Base-by-base conservation (phyloP, 768 basidiomycete species). In the Galerina marginata region DNA sequence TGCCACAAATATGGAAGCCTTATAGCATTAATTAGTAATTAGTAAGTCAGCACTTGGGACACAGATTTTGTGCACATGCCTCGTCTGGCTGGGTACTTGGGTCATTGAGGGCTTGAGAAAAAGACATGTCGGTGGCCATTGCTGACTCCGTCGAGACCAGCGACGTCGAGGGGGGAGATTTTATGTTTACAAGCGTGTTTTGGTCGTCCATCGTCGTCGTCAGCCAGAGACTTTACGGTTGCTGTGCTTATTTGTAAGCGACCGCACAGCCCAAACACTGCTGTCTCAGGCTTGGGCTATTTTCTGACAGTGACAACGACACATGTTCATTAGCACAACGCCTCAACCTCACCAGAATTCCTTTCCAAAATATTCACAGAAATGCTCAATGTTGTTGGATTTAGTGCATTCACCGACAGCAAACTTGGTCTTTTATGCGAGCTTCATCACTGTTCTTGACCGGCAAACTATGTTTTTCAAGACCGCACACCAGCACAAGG, bases 1-100 rank as follows among this genome's bases (percentile, higher is more conserved):
- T 7, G 95, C 91, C 10, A 91, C 79, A 67, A 96, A 93, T 33
- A 97, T 89, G 59, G 82, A 88, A 16, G 75, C 73, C 86, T 89
- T 46, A 10, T 50, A 42, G 23, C 42, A 29, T 40, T 26, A 50
- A 57, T 57, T 40, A 48, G 46, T 49, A 7, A 57, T 7, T 6
- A 51, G 33, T 38, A 57, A 54, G 52, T 40, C 39, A 59, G 29
- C 38, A 36, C 45, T 20, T 20, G 20, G 20, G 20, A 20, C 20
- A 2, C 20, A 1, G 20, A 37, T n/a, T 57, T 59, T 11, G 36
- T 14, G 55, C 40, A 71, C 72, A 66, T 68, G 81, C 83, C 64
- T 83, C 83, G 44, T 76, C 69, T 26, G 76, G 71, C 54, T 74
- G 72, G 39, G 70, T 62, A 42, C 43, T 60, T 29, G 74, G 71